Evolutionary conservation across 768 basidiomycete genomes (phyloP).

Genomic region (Phanerodontia chrysosporium): DNA sequence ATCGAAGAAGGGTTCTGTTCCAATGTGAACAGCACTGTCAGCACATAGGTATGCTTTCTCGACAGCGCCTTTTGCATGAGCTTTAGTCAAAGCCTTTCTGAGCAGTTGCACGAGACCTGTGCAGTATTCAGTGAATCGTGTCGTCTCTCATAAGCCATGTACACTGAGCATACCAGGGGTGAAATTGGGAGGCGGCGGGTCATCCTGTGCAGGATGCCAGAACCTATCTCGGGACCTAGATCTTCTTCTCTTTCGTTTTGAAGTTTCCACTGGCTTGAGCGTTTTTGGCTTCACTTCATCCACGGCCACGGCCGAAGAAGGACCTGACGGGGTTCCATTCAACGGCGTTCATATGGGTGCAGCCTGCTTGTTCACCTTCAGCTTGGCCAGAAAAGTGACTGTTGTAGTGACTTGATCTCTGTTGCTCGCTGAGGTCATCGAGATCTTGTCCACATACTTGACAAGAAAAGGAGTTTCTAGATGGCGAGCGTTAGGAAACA

Average conservation of each 20-base stretch:
- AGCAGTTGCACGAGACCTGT: constrained; percentile 65
- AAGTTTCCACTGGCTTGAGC: background rate
- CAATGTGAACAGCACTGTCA: constrained; percentile 56
- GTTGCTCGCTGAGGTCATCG: constrained; percentile 26
- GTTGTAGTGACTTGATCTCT: constrained; percentile 55
- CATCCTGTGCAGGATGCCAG: constrained; percentile 52
- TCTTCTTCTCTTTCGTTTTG: background rate
- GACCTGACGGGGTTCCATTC: too few species aligned
- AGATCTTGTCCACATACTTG: constrained; percentile 48
- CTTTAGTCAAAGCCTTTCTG: constrained; percentile 47
- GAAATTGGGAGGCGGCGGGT: constrained; percentile 49
- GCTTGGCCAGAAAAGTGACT: constrained; percentile 35
- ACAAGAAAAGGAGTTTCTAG: constrained; percentile 32
- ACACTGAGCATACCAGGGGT: constrained; percentile 48
- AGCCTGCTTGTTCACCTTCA: constrained; percentile 4
- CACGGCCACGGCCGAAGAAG: too few species aligned
- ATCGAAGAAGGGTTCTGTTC: constrained; percentile 64
- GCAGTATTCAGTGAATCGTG: too few species aligned
- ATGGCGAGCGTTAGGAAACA: too few species aligned
- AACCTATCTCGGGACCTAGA: constrained; percentile 42
- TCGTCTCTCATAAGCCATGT: too few species aligned
- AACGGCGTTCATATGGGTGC: too few species aligned
- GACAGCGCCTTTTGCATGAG: constrained; percentile 46
- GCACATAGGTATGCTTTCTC: constrained; percentile 61
- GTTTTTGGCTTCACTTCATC: background rate